Base-by-base conservation (phyloP, 805 yeast species). In the Yamadazyma scolyti region DNA sequence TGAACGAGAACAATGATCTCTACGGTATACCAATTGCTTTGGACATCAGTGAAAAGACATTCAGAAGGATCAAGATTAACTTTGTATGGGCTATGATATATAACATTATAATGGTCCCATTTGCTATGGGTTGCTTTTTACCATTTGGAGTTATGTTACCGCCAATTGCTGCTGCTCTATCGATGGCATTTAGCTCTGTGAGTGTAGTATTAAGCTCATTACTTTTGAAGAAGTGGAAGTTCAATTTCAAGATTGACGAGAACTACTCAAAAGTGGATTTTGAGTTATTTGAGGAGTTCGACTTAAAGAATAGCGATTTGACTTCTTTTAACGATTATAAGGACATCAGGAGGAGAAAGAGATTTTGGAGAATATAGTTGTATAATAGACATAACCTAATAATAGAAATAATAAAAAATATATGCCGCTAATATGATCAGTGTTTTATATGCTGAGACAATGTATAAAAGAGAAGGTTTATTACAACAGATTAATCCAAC, bases 121-220 rank as follows among this genome's bases (percentile, higher is more conserved):
- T 90, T 44, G 96, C 97, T 0, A 90, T 94, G 80, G 97, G 97
- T 1, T 73, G 82, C n/a, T 66, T 90, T 33, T 58, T 74, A 19
- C 95, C 95, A 2, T 77, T 81, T 59, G 80, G 83, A 21, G 67
- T 86, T 29, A 73, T 82, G 32, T 60, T 89, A 44, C 85, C 86
- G 30, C 98, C 97, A 2, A 79, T 86, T 52, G 75, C 86, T 50
- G 97, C 97, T 1, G 87, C 93, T 24, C 74, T 79, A 9, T 83
- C 96, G 1, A 93, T 93, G 97, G 95, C 96, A 1, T 68, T 87
- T 47, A 85, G 96, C 42, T 85, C 96, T 1, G 79, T 87, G 2
- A 83, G 95, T 46, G 97, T 90, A 14, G 89, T 93, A 16, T 47
- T 81, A 27, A 83, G 84, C 40, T 87, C 96, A 0, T 63, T 90